These are phyloP conservation scores for Furcasterigmium sp. DNA, from an alignment of 2,329 filamentous ascomycete genomes.

Conservation along the genomic window DNA sequence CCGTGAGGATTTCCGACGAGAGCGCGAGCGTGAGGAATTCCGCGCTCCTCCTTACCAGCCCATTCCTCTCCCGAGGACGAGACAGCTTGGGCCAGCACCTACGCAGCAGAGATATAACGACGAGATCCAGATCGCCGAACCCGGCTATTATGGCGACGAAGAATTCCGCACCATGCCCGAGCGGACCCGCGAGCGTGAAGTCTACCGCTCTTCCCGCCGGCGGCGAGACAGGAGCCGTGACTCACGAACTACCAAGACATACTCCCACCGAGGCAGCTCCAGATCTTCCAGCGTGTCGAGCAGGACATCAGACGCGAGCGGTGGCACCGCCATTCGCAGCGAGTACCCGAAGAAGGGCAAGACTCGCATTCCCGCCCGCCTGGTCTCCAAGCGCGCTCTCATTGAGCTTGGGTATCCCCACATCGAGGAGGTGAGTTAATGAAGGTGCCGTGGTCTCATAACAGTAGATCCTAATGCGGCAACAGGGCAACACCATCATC, in stretches of 20 bases:
- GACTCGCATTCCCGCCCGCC: slow-evolving; percentile 76
- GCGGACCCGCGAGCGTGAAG: slow-evolving; percentile 56
- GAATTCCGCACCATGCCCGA: slow-evolving; percentile 61
- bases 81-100: too few relatives aligned
- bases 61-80: slow-evolving; percentile 30
- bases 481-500: slow-evolving; percentile 78
- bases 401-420: slow-evolving; percentile 83
- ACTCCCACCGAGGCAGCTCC: slow-evolving; percentile 31
- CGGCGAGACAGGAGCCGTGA: slow-evolving; percentile 32
- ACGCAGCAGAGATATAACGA: too few relatives aligned
- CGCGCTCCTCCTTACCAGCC: neutral
- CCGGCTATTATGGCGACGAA: slow-evolving; percentile 65
- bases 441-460: too few relatives aligned
- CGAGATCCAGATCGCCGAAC: slow-evolving; percentile 63
- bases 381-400: slow-evolving; percentile 76
- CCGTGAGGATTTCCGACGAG: slow-evolving; percentile 34
- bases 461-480: too few relatives aligned
- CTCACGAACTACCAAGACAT: slow-evolving; percentile 33
- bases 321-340: slow-evolving; percentile 47
- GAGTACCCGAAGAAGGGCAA: slow-evolving; percentile 80
- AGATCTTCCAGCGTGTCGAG: slow-evolving; percentile 38
- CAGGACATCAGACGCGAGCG: slow-evolving; percentile 39
- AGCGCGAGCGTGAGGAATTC: slow-evolving; percentile 1
- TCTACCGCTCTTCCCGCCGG: slow-evolving; percentile 40
- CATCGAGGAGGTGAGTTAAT: slow-evolving; percentile 75